A percentile compares a stretch with the other conserved stretches of the same genome.
phyloP scores from a whole-genome alignment of 495 filamentous ascomycete species.

The Daldinia bambusicola region DNA sequence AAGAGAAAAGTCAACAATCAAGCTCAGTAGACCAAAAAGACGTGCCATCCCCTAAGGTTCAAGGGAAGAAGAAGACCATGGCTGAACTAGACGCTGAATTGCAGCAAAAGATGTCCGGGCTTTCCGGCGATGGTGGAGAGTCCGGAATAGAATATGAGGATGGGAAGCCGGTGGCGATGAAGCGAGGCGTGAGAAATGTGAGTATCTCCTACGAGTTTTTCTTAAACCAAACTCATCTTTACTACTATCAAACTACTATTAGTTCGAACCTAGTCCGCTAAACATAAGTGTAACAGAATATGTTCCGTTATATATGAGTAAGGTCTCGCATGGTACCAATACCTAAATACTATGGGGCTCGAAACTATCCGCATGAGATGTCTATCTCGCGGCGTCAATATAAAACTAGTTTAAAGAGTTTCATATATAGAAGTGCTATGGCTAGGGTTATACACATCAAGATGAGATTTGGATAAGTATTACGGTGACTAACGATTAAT shows the following conservation, averaged over 20 bases:
- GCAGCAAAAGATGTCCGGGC: constrained; percentile 69
- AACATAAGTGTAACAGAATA: constrained; percentile 30
- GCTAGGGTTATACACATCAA: no score
- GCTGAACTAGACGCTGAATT: constrained; percentile 76
- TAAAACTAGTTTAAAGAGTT: neutral
- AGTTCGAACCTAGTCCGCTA: neutral
- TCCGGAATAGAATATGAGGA: constrained; percentile 85
- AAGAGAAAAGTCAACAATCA: neutral
- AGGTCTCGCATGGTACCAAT: neutral
- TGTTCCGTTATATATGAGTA: constrained; percentile 45
- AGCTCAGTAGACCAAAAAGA: neutral
- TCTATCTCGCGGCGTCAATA: neutral
- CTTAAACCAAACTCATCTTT: neutral
- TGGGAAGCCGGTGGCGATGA: constrained; percentile 79
- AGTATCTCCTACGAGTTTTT: neutral
- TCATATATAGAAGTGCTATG: no score
- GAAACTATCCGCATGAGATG: neutral
- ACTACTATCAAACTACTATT: neutral
- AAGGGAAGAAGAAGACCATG: constrained; percentile 61
- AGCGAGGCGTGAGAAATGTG: constrained; percentile 72
- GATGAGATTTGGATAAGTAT: no score
- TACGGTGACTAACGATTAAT: no score
- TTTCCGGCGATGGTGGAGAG: constrained; percentile 78
- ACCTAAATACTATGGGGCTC: neutral
- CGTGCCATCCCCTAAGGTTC: neutral